Conservation (phyloP, 352 stramenopile species). For the Phytophthora melonis region DNA sequence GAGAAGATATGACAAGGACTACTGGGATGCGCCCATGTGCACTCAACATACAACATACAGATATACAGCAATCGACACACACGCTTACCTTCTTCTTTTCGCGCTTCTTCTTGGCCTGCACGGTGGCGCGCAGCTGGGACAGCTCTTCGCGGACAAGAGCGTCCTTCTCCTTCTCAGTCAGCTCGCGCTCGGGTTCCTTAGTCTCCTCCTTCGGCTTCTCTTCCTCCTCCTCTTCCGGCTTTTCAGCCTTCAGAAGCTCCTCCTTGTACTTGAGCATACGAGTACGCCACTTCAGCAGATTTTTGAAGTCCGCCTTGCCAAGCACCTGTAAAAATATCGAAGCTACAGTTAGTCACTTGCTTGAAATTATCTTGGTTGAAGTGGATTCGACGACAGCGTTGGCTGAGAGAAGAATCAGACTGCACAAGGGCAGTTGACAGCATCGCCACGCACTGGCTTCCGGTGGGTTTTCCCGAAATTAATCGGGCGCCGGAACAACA, state of each 20-base stretch:
- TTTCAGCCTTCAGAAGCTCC: conserved; percentile 76
- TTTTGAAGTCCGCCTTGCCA: conserved; percentile 98
- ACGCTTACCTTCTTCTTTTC: conserved; percentile 90
- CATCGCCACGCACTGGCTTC: conserved; percentile 84
- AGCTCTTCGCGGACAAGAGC: conserved; percentile 86
- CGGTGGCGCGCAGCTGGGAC: conserved; percentile 76
- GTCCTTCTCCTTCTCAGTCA: conserved; percentile 87
- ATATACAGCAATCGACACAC: conserved; percentile 29
- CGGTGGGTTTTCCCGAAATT: conserved; percentile 91
- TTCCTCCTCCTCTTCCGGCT: conserved; percentile 40
- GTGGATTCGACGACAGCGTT: neutral
- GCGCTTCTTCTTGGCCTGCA: conserved; percentile 89
- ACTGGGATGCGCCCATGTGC: conserved; percentile 83
- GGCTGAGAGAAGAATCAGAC: conserved; percentile 70
- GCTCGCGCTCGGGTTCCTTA: conserved; percentile 57
- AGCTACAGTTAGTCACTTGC: neutral
- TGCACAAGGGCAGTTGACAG: conserved; percentile 71
- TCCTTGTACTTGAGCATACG: conserved; percentile 93
- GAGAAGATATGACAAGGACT: conserved; percentile 84
- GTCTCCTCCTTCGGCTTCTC: conserved; percentile 47
- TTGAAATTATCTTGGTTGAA: no score
- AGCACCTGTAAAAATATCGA: conserved; percentile 81
- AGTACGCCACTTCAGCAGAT: conserved; percentile 96
- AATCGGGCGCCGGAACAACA: conserved; percentile 92
- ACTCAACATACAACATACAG: conserved; percentile 36